phyloP scores from a whole-genome alignment of 2,329 filamentous ascomycete genomes.

The Emericellopsis cladophorae region DNA sequence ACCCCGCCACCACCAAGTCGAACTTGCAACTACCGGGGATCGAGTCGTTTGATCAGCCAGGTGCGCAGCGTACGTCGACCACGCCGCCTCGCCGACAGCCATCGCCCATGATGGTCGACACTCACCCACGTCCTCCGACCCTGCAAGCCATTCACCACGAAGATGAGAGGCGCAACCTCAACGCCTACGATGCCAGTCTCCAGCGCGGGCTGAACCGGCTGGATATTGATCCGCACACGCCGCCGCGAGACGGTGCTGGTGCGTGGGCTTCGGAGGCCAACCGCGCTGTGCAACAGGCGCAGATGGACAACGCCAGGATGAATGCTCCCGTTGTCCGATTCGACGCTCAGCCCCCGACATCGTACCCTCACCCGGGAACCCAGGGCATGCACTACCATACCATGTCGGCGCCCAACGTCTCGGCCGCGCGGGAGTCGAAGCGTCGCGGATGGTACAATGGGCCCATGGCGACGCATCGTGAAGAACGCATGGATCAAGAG shows the following conservation, averaged over 20 bases:
- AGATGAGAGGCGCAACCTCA: slow-evolving; percentile 37
- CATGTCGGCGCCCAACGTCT: slow-evolving; percentile 43
- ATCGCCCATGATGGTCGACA: slow-evolving; percentile 70
- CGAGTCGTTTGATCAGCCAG: slow-evolving; percentile 69
- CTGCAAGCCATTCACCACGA: slow-evolving; percentile 13
- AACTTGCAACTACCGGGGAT: slow-evolving; percentile 71
- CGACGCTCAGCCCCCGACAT: slow-evolving; percentile 23
- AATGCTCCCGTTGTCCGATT: slow-evolving; percentile 40
- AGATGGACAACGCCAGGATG: slow-evolving; percentile 35
- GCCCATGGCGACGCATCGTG: slow-evolving; percentile 24
- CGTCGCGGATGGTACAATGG: slow-evolving; percentile 63
- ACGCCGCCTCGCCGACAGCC: slow-evolving; percentile 30
- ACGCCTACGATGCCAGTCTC: slow-evolving; percentile 52
- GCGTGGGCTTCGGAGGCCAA: slow-evolving; percentile 45
- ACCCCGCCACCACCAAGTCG: slow-evolving; percentile 36
- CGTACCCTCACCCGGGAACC: slow-evolving; percentile 14
- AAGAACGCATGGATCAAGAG: slow-evolving; percentile 17
- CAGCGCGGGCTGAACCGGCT: slow-evolving; percentile 55
- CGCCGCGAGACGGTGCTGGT: slow-evolving; percentile 37
- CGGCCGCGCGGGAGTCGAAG: slow-evolving; percentile 47
- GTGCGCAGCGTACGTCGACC: neutral
- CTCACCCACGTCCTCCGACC: slow-evolving; percentile 21
- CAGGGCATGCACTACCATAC: slow-evolving; percentile 40
- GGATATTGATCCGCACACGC: slow-evolving; percentile 44
- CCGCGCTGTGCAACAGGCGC: slow-evolving; percentile 40